A percentile compares a stretch with the other conserved stretches of the same genome.
Conservation (phyloP, 164 flowering plant genomes). For the Chimonanthus salicifolius region DNA sequence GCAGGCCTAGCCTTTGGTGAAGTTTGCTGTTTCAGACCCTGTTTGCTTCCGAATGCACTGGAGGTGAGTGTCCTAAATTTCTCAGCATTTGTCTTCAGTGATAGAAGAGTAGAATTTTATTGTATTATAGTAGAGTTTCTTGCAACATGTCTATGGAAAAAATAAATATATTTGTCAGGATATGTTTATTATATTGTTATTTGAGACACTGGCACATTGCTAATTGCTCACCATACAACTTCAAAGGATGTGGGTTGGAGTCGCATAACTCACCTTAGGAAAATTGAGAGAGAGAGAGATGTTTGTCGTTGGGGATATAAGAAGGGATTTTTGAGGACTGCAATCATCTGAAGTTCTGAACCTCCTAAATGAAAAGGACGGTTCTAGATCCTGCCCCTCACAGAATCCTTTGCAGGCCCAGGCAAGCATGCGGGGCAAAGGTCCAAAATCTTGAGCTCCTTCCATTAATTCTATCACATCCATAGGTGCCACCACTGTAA, state of each 20-base stretch:
- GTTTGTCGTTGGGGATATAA: no score
- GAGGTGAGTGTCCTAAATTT: background rate
- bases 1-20: background rate
- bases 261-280: no score
- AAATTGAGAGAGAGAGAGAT: no score
- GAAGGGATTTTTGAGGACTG: background rate
- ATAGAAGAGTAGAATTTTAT: background rate
- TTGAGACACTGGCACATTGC: background rate
- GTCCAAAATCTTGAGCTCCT: no score
- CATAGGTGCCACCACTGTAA: slow-evolving; percentile 37
- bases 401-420: no score
- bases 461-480: no score
- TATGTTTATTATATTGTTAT: background rate
- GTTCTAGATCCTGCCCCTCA: no score
- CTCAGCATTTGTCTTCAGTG: background rate
- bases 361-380: background rate
- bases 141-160: background rate
- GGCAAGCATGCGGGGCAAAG: no score
- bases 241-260: no score
- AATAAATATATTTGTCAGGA: background rate
- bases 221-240: no score
- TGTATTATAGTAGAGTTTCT: background rate
- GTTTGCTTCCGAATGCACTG: background rate
- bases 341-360: background rate
- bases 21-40: background rate